phyloP scores from a whole-genome alignment of 108 stramenopile genomes.

The Cyclotella cryptica region DNA sequence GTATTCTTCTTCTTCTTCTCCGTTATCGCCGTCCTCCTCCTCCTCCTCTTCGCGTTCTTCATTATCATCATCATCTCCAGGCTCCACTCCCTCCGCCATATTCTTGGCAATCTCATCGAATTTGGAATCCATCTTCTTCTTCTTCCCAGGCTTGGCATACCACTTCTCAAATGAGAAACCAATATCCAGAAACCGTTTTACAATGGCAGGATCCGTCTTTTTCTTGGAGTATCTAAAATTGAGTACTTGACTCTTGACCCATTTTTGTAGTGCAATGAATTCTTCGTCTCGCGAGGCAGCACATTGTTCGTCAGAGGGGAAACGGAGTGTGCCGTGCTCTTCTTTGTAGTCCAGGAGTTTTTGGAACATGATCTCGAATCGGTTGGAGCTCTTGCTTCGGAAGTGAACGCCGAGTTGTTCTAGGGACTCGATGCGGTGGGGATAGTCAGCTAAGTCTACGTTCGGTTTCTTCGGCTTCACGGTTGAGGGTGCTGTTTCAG shows the following conservation, averaged over 20 bases:
- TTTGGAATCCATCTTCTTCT: slow-evolving; percentile 4
- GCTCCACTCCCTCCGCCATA: slow-evolving; percentile 1
- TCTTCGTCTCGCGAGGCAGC: slow-evolving; percentile 34
- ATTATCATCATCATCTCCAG: background rate
- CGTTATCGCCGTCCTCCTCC: background rate
- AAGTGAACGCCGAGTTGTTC: slow-evolving; percentile 20
- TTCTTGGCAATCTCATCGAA: slow-evolving; percentile 21
- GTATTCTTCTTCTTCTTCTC: slow-evolving; percentile 1
- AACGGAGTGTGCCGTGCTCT: slow-evolving; percentile 51
- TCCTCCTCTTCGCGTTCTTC: background rate
- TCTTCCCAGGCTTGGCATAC: slow-evolving; percentile 45
- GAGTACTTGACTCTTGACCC: slow-evolving; percentile 42
- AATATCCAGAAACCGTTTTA: slow-evolving; percentile 27
- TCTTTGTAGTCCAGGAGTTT: slow-evolving; percentile 63
- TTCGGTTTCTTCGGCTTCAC: slow-evolving; percentile 4
- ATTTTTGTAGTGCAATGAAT: slow-evolving; percentile 39
- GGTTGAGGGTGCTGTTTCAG: background rate
- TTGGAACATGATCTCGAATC: slow-evolving; percentile 62
- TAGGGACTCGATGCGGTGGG: slow-evolving; percentile 40
- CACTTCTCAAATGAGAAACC: slow-evolving; percentile 47
- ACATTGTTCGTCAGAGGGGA: slow-evolving; percentile 60
- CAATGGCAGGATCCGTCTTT: slow-evolving; percentile 17
- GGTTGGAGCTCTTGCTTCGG: slow-evolving; percentile 19
- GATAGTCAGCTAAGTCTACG: slow-evolving; percentile 34
- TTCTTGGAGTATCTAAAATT: slow-evolving; percentile 32